Conservation (phyloP, 148 eudicot species). For the Limonium bicolor region DNA sequence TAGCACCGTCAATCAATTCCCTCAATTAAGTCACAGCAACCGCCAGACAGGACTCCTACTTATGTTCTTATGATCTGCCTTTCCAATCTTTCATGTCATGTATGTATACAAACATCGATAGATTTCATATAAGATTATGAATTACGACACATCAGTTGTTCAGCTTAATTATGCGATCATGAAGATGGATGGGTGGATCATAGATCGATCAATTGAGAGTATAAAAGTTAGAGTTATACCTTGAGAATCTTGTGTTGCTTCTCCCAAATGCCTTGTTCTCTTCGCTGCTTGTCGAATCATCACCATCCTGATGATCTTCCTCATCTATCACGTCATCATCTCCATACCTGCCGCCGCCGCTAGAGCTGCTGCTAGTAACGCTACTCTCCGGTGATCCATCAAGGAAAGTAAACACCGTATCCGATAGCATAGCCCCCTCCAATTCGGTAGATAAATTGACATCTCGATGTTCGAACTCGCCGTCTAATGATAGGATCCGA, state of each 20-base stretch:
- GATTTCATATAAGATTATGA: background rate
- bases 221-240: slow-evolving; percentile 9
- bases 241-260: slow-evolving; percentile 22
- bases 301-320: too few species aligned
- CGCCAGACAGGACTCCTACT: too few species aligned
- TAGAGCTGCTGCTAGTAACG: slow-evolving; percentile 3
- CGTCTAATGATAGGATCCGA: slow-evolving; percentile 6
- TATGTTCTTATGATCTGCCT: too few species aligned
- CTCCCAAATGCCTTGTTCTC: slow-evolving; percentile 38
- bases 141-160: background rate
- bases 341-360: slow-evolving; percentile 4
- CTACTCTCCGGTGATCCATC: slow-evolving; percentile 26
- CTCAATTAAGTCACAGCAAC: too few species aligned
- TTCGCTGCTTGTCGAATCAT: slow-evolving; percentile 8
- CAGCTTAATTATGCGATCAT: background rate
- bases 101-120: background rate
- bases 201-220: too few species aligned
- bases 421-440: slow-evolving; percentile 25
- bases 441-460: slow-evolving; percentile 17
- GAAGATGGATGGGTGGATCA: background rate
- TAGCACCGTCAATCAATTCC: too few species aligned
- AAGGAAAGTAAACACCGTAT: slow-evolving; percentile 39
- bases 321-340: slow-evolving; percentile 16
- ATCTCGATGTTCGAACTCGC: slow-evolving; percentile 2
- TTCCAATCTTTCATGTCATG: too few species aligned